phyloP scores from a whole-genome alignment of 495 filamentous ascomycete genomes.

The Pseudevernia furfuracea region DNA sequence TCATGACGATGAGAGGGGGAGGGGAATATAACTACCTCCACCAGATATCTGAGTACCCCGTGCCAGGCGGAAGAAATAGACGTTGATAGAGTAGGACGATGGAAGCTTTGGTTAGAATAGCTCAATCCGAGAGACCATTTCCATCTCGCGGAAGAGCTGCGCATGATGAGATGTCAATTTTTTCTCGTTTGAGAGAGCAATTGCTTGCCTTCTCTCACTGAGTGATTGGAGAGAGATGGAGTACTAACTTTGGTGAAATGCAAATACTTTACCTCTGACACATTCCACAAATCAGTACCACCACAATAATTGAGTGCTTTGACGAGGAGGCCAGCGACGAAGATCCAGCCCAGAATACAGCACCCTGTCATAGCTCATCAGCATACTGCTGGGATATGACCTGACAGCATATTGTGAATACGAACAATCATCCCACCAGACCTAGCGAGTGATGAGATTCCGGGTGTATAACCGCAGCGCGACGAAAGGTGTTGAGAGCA shows the following conservation, averaged over 20 bases:
- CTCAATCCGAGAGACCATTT: conserved; percentile 29
- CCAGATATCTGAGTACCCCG: conserved; percentile 27
- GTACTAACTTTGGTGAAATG: conserved; percentile 21
- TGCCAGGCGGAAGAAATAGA: conserved; percentile 37
- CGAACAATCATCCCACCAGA: conserved; percentile 29
- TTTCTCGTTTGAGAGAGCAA: not conserved
- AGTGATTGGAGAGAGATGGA: no score
- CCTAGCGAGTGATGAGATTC: conserved; percentile 13
- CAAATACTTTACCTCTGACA: conserved; percentile 18
- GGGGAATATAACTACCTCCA: conserved; percentile 9
- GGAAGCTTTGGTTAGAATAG: conserved; percentile 46
- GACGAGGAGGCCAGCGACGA: conserved; percentile 20
- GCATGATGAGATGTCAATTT: not conserved
- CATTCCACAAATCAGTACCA: conserved; percentile 27
- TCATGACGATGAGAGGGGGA: conserved; percentile 11
- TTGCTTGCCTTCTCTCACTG: not conserved
- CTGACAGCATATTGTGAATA: not conserved
- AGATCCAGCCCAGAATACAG: conserved; percentile 22
- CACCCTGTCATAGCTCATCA: conserved; percentile 17
- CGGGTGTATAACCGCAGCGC: conserved; percentile 23
- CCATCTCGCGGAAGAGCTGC: conserved; percentile 23
- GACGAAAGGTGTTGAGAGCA: conserved; percentile 18
- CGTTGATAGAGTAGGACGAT: conserved; percentile 45
- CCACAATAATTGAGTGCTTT: conserved; percentile 22
- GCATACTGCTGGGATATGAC: not conserved